Evolutionary conservation across 139 green algal species (phyloP), one percentile per base, ranked within the genome.

Genomic region (Picochlorum sp.): DNA sequence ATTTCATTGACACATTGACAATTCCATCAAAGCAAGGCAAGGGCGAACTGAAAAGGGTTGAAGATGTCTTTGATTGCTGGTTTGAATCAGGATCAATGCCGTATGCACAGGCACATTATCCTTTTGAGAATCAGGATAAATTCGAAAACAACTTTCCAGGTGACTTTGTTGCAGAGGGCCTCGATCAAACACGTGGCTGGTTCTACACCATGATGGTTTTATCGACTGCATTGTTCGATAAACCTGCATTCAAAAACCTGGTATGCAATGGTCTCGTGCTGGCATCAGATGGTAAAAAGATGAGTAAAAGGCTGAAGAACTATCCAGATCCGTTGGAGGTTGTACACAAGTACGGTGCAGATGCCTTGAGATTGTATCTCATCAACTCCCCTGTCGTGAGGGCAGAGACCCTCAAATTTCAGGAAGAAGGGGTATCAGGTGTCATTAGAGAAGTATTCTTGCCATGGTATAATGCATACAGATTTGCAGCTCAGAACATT

Each of bases 171-270:
- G 77, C 80, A n/a, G 90, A 96, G 77, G 90, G 91, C 0, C 75
- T 97, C 61, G 90, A 96, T 74, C 90, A 97, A 76, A 96, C 90
- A 2, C 80, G 87, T 26, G 90, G 90, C 68, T 91, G 86, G 88
- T 99, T 99, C 80, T 99, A 99, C 89, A 99, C 94, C 6, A 86
- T 99, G 21, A 99, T 98, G 91, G 94, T 99, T 57, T 78, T 99
- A 21, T 92, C 85, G 30, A 98, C 94, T 18, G 92, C 94, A 11
- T 84, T 99, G 3, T 99, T 99, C 76, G 89, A 96, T 77, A 91
- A 91, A 67, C 94, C 94, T 3, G 90, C 93, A 14, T 98, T 98
- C 83, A 90, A 95, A 74, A 97, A 97, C 79, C 85, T 98, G 65
- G 92, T 97, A 45, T 98, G 92, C 86, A 99, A 98, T 74, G 94